Percentiles rank a stretch among this genome's conserved stretches.
Conservation (phyloP, 352 stramenopile genomes). For the Phytophthora litchii region DNA sequence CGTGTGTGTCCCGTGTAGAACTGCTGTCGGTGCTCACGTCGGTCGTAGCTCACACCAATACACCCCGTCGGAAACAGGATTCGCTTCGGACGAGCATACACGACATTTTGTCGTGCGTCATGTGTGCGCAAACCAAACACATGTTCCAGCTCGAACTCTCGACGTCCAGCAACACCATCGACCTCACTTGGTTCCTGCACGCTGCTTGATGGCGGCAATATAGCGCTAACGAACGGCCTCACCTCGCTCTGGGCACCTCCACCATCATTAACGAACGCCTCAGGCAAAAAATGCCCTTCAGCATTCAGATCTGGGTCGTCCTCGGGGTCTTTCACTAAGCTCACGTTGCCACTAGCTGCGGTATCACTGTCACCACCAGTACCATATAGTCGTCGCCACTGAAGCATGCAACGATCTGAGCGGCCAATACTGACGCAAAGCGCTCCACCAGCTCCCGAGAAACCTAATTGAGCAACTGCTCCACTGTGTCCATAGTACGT, state of each 20-base stretch:
- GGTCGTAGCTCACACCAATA: slow-evolving; percentile 75
- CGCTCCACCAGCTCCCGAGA: slow-evolving; percentile 44
- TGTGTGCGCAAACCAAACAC: slow-evolving; percentile 65
- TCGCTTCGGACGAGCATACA: slow-evolving; percentile 71
- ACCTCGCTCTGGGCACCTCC: slow-evolving; percentile 43
- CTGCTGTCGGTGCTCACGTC: slow-evolving; percentile 64
- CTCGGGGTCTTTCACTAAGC: slow-evolving; percentile 55
- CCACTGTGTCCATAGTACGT: slow-evolving; percentile 65
- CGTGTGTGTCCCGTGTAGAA: slow-evolving; percentile 68
- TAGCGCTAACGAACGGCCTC: slow-evolving; percentile 71
- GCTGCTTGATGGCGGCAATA: slow-evolving; percentile 56
- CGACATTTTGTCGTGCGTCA: slow-evolving; percentile 64
- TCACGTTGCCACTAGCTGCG: slow-evolving; percentile 16
- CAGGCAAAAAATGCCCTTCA: slow-evolving; percentile 61
- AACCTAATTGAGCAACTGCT: slow-evolving; percentile 49
- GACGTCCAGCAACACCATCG: slow-evolving; percentile 42
- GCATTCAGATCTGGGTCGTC: slow-evolving; percentile 56
- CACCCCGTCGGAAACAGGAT: slow-evolving; percentile 67
- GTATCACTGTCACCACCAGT: slow-evolving; percentile 16
- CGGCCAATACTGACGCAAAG: slow-evolving; percentile 67
- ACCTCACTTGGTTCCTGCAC: slow-evolving; percentile 39
- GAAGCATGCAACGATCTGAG: slow-evolving; percentile 66
- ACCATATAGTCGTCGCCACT: slow-evolving; percentile 63
- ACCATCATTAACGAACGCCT: slow-evolving; percentile 62
- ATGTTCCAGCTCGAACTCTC: slow-evolving; percentile 66